These are phyloP conservation scores for Calonectria montana DNA, from an alignment of 2,329 filamentous ascomycete genomes.

Conservation along the genomic window DNA sequence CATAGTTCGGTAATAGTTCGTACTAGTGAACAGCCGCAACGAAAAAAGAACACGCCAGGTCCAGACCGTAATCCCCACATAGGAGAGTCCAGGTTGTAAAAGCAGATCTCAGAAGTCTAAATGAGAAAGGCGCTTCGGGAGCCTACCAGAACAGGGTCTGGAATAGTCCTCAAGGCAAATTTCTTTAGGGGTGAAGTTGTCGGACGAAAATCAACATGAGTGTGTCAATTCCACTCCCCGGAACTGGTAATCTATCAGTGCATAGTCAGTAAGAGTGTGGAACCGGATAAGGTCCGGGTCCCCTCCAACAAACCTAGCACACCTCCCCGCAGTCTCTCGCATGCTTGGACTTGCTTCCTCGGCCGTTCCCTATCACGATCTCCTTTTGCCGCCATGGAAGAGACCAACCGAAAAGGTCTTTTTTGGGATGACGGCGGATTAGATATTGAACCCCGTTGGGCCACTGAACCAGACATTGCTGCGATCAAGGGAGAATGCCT, in stretches of 20 bases:
- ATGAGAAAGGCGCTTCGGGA: too few species aligned
- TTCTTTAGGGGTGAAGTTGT: neutral
- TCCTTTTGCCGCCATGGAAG: neutral
- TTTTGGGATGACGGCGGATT: constrained; percentile 25
- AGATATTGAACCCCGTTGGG: constrained; percentile 26
- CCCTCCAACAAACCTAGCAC: too few species aligned
- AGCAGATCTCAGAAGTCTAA: neutral
- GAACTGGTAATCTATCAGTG: neutral
- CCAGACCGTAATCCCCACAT: too few species aligned
- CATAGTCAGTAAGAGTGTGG: too few species aligned
- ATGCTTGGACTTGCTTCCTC: too few species aligned
- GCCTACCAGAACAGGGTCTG: neutral
- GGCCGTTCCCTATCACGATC: too few species aligned
- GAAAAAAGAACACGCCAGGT: too few species aligned
- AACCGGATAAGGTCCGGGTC: too few species aligned
- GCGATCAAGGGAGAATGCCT: constrained; percentile 30
- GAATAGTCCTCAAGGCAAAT: neutral
- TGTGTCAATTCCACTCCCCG: neutral
- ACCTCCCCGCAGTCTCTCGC: too few species aligned
- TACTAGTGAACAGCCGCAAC: too few species aligned
- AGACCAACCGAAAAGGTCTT: neutral
- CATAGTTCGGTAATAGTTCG: too few species aligned
- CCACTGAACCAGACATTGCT: constrained; percentile 22
- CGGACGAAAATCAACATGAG: neutral
- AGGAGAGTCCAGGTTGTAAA: too few species aligned